These are phyloP conservation scores for Triticum dicoccoides DNA, from an alignment of 176 grass and related monocot genomes.

Conservation along the genomic window DNA sequence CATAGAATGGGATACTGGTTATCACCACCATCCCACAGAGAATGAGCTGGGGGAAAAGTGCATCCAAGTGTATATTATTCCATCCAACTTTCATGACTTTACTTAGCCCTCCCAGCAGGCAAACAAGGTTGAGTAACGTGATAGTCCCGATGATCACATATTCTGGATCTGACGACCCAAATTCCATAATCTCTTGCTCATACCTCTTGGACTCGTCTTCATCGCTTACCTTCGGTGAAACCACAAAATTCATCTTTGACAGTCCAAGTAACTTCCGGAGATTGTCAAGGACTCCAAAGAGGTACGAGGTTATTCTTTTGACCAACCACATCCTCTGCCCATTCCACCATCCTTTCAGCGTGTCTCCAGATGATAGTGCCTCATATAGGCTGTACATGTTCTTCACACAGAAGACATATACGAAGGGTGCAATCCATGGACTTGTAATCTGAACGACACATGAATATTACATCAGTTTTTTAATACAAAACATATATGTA, in stretches of 20 bases:
- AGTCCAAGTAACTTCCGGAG: constrained; percentile 45
- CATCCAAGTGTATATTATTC: constrained; percentile 20
- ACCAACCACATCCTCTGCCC: constrained; percentile 69
- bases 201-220: constrained; percentile 57
- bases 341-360: constrained; percentile 71
- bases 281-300: constrained; percentile 41
- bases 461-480: constrained; percentile 11
- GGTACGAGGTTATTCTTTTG: constrained; percentile 64
- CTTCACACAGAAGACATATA: constrained; percentile 41
- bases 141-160: constrained; percentile 56
- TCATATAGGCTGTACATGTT: constrained; percentile 49
- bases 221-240: constrained; percentile 58
- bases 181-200: constrained; percentile 75
- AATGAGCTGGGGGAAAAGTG: constrained; percentile 45
- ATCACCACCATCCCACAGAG: constrained; percentile 52
- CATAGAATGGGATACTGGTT: constrained; percentile 58
- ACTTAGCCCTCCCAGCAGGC: constrained; percentile 36
- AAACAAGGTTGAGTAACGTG: constrained; percentile 55
- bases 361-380: constrained; percentile 41
- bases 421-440: constrained; percentile 58
- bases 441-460: constrained; percentile 41
- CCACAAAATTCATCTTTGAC: constrained; percentile 42
- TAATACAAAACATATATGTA: neutral
- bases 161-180: constrained; percentile 46
- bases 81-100: neutral